phyloP scores from a whole-genome alignment of 176 grass and related monocot genomes.

The Lolium rigidum region DNA sequence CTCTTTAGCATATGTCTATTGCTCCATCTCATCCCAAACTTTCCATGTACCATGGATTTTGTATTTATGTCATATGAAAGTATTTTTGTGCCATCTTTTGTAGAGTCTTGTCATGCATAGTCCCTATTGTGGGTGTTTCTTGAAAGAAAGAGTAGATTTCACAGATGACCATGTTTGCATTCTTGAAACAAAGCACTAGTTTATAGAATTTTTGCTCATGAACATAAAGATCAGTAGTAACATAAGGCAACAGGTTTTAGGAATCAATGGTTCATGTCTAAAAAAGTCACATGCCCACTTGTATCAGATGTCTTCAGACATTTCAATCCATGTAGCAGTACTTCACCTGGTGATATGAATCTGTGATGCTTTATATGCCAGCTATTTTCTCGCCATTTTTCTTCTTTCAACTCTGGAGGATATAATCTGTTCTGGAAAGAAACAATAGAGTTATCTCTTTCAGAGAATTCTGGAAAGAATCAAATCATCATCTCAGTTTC shows the following conservation, averaged over 20 bases:
- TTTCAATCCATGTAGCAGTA: not conserved
- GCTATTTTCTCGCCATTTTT: not conserved
- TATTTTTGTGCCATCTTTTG: constrained; percentile 2
- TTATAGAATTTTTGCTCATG: not conserved
- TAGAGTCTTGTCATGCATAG: not conserved
- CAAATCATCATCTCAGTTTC: not conserved
- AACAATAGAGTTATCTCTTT: not conserved
- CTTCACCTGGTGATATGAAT: not conserved
- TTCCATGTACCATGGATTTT: constrained; percentile 39
- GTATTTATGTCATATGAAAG: constrained; percentile 39
- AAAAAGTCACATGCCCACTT: not conserved
- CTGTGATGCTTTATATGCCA: not conserved
- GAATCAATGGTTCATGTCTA: not conserved
- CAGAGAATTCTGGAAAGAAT: not conserved
- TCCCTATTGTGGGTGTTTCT: not conserved
- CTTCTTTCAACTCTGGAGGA: not conserved
- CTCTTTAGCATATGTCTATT: constrained; percentile 42
- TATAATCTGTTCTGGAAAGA: not conserved
- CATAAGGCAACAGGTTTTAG: not conserved
- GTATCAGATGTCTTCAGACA: not conserved
- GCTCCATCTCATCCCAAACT: not conserved
- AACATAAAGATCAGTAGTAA: not conserved
- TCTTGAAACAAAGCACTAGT: not conserved
- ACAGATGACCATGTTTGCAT: not conserved
- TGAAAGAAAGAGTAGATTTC: not conserved